Base-by-base conservation (phyloP, 1,284 basidiomycete species). In the Ganoderma lingzhi region DNA sequence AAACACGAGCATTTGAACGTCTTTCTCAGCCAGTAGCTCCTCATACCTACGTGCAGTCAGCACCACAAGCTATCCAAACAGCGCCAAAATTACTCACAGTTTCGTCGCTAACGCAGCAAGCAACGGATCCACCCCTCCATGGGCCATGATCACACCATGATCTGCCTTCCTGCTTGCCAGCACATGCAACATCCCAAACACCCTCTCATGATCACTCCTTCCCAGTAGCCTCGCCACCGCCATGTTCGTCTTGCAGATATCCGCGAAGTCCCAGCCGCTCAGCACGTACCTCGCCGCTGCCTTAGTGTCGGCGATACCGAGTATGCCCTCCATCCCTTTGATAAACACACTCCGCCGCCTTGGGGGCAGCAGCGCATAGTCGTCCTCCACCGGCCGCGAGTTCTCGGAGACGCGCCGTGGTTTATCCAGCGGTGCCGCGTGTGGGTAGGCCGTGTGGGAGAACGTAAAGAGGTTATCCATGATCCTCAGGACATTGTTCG, bases 1-100 rank as follows among this genome's bases (percentile, higher is more conserved):
- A 84, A 96, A 91, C 0, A 93, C 93, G 3, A 97, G 84, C 84
- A 95, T 91, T 76, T 96, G 94, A 0, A 96, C 79, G 76, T 97
- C 94, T 73, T 88, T 92, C 39, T 84, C 83, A 32, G 83, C 84
- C 6, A 88, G 85, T 42, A 95, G 84, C 70, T 93, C 87, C 1
- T 80, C 75, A 72, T 95, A 91, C 69, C 93, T 96, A 68, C 55
- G 39, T 28, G 14, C 12, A 10, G 37, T 42, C 59, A 42, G 59
- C 37, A 59, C 2, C 10, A 23, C 35, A n/a, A n/a, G 14, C 37
- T 15, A 28, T 61, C 12, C 14, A 17, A 66, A 55, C 45, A 53
- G 12, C 12, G 28, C 30, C 56, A 48, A 15, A 23, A 28, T 30
- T 59, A 75, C 80, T 64, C 55, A 81, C 80, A 82, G 66, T 68